A percentile compares a stretch with the other conserved stretches of the same genome.
Evolutionary conservation across 805 yeast genomes (phyloP).

Genomic region (Cyberlindnera bimundalis): DNA sequence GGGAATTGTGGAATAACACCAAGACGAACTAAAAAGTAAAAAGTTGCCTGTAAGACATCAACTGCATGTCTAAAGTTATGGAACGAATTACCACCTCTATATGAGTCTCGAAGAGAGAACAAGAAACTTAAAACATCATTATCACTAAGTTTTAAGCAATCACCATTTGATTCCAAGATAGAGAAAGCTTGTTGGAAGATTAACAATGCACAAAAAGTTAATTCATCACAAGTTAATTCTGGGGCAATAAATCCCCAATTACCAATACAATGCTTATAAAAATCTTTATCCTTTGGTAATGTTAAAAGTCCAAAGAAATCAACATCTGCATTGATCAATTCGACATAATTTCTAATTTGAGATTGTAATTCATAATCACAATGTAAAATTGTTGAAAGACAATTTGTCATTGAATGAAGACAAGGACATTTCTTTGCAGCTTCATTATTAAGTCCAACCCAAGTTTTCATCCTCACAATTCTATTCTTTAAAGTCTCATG

Average conservation of each 20-base stretch:
- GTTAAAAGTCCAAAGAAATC: constrained; percentile 26
- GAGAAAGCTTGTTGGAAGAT: constrained; percentile 47
- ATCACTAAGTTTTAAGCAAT: constrained; percentile 25
- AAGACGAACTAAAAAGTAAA: constrained; percentile 48
- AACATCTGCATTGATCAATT: constrained; percentile 28
- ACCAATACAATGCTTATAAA: constrained; percentile 39
- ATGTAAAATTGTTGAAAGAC: constrained; percentile 25
- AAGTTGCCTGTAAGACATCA: constrained; percentile 90
- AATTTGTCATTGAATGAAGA: constrained; percentile 35
- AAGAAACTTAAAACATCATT: constrained; percentile 57
- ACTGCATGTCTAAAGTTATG: constrained; percentile 96
- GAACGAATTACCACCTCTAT: constrained; percentile 82
- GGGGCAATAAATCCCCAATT: constrained; percentile 74
- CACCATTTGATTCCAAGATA: constrained; percentile 17
- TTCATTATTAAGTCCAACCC: constrained; percentile 37
- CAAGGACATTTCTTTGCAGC: constrained; percentile 22
- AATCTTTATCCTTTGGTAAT: constrained; percentile 26
- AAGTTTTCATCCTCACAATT: constrained; percentile 36
- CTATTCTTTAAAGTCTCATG: constrained; percentile 28
- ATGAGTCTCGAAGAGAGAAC: constrained; percentile 69
- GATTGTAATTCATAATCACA: constrained; percentile 13
- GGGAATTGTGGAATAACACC: constrained; percentile 24
- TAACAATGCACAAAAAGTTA: constrained; percentile 53
- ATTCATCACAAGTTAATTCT: constrained; percentile 59
- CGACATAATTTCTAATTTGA: constrained; percentile 19